Evolutionary conservation across 345 rosid species (phyloP).

Genomic region (Salix arbutifolia): DNA sequence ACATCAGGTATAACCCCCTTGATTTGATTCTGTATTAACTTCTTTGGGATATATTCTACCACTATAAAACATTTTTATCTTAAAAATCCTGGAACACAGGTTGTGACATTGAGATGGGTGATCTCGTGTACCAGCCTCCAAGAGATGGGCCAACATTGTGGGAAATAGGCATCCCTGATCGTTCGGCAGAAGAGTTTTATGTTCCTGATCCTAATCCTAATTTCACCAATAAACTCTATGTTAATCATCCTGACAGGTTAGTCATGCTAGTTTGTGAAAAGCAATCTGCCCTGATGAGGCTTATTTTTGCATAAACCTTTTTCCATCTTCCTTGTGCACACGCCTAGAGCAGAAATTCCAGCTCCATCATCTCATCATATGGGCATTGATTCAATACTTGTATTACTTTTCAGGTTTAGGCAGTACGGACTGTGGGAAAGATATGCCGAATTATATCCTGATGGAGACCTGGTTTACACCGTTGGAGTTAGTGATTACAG

Average conservation of each 20-base stretch:
- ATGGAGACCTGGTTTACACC: slow-evolving; percentile 15
- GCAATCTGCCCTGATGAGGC: neutral
- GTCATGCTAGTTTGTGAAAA: neutral
- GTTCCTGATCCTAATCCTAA: slow-evolving; percentile 26
- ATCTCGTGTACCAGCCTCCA: slow-evolving; percentile 24
- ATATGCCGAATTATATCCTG: slow-evolving; percentile 15
- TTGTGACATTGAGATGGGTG: slow-evolving; percentile 12
- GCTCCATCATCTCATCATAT: neutral
- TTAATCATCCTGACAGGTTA: slow-evolving; percentile 34
- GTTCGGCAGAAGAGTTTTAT: slow-evolving; percentile 24
- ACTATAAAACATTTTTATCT: neutral
- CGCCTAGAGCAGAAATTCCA: no score
- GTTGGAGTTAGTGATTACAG: slow-evolving; percentile 19
- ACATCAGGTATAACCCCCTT: slow-evolving; percentile 1
- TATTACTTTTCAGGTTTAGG: slow-evolving; percentile 17
- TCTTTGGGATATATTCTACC: neutral
- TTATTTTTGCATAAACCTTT: neutral
- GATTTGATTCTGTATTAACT: neutral
- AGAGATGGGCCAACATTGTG: slow-evolving; percentile 30
- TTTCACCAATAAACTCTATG: slow-evolving; percentile 16
- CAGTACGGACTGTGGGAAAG: slow-evolving; percentile 27
- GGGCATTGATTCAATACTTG: neutral
- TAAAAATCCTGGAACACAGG: slow-evolving; percentile 1
- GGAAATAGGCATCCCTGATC: slow-evolving; percentile 33
- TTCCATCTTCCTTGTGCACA: no score